Percentiles rank a stretch among this genome's conserved stretches.
These are phyloP conservation scores for Ophiostoma piceae DNA, from an alignment of 2,329 filamentous ascomycete genomes.

Conservation along the genomic window DNA sequence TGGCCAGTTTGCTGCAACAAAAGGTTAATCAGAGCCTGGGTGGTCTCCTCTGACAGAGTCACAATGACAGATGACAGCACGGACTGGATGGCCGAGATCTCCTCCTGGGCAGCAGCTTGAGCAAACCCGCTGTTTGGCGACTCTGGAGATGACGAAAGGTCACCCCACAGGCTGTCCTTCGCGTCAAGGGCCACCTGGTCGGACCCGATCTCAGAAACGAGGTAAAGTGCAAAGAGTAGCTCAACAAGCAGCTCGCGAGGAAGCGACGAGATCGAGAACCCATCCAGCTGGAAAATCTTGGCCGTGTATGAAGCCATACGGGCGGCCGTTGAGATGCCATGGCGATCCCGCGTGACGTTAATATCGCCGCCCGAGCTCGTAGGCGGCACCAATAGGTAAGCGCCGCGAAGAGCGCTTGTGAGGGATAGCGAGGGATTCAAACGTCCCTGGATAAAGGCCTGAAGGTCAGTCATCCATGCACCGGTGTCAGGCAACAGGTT, in stretches of 20 bases:
- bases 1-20: constrained; percentile 42
- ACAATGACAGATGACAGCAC: constrained; percentile 36
- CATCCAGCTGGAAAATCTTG: constrained; percentile 46
- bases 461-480: constrained; percentile 62
- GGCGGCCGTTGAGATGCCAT: constrained; percentile 66
- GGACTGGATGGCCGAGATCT: constrained; percentile 40
- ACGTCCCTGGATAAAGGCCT: constrained; percentile 46
- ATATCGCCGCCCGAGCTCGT: constrained; percentile 21
- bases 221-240: constrained; percentile 46
- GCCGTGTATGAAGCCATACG: constrained; percentile 69
- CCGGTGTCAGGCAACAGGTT: constrained; percentile 58
- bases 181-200: constrained; percentile 50
- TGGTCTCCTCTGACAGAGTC: constrained; percentile 25
- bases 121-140: constrained; percentile 33
- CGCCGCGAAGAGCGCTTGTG: constrained; percentile 66
- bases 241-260: constrained; percentile 44
- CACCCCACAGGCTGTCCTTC: constrained; percentile 44
- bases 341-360: constrained; percentile 54
- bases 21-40: constrained; percentile 39
- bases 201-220: constrained; percentile 48
- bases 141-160: constrained; percentile 30
- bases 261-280: constrained; percentile 38
- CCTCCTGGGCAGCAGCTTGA: constrained; percentile 39
- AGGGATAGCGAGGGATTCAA: constrained; percentile 65
- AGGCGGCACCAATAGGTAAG: constrained; percentile 52